Conservation (phyloP, 176 grass and related monocot species). For the Zoysia japonica region DNA sequence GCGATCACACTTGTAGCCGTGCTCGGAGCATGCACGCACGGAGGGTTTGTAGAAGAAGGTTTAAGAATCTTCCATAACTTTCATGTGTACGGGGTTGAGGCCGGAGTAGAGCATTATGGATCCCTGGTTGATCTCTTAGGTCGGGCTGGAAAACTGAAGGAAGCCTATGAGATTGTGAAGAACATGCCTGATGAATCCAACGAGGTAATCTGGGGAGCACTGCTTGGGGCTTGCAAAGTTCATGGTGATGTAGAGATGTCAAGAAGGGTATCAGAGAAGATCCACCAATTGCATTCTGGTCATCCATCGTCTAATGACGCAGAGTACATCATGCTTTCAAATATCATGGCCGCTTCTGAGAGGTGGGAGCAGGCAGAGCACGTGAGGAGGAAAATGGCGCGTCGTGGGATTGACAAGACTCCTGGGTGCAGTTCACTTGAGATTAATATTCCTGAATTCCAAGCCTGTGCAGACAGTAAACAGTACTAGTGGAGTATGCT, state of each 20-base stretch:
- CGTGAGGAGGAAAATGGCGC: constrained; percentile 57
- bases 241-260: constrained; percentile 45
- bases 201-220: constrained; percentile 67
- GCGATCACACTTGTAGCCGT: constrained; percentile 55
- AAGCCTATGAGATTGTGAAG: constrained; percentile 56
- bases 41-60: constrained; percentile 67
- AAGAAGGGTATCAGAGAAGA: constrained; percentile 36
- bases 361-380: constrained; percentile 65
- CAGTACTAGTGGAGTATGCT: neutral
- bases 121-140: constrained; percentile 66
- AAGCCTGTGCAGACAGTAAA: constrained; percentile 16
- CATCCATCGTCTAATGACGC: constrained; percentile 40
- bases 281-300: constrained; percentile 38
- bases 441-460: constrained; percentile 35
- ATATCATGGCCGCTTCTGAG: constrained; percentile 63
- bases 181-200: constrained; percentile 60
- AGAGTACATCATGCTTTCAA: constrained; percentile 56
- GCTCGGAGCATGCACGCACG: constrained; percentile 66
- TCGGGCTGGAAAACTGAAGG: constrained; percentile 58
- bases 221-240: constrained; percentile 66
- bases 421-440: constrained; percentile 66
- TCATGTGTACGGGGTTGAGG: constrained; percentile 44
- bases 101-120: constrained; percentile 59
- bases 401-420: constrained; percentile 52
- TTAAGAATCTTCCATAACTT: constrained; percentile 60